Base-by-base conservation (phyloP, 2,329 filamentous ascomycete genomes). In the Coniochaeta hoffmannii region DNA sequence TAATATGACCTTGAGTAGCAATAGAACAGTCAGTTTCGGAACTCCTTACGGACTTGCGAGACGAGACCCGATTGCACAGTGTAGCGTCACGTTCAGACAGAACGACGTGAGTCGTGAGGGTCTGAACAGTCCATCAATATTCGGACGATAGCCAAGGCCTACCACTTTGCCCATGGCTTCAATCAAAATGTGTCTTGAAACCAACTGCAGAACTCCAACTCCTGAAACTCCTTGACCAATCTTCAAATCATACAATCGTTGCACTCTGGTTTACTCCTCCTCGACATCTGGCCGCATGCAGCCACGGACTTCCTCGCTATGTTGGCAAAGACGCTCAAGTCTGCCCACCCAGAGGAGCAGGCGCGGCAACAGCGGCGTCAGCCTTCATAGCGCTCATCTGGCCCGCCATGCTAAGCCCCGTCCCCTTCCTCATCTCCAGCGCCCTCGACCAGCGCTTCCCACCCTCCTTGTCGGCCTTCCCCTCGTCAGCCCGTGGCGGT, bases 401-500 rank as follows among this genome's bases (percentile, higher is more conserved):
- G 31, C 67, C 67, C 1, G 76, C 78, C 75, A 81, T 71, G 58
- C 73, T 80, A 41, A 74, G 54, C 0, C 80, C 80, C 0, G 73
- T 80, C 4, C 81, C 81, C 66, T 84, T 83, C 53, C 80, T 71
- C 57, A 69, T 66, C 57, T 66, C 61, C 11, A 79, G 57, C 3
- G 78, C 77, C 60, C 69, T 72, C n/a, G 64, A 64, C 77, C 76
- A 81, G 49, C 73, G 65, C 65, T 75, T 75, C 57, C 63, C 62
- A 51, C 76, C 70, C 53, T 69, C 31, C 50, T 68, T 36, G 68
- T 71, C 0, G 70, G 6, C 17, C 12, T 17, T 17, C 14, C n/a
- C 19, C 11, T 35, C 22, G 14, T 12, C n/a, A 5, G 49, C 28
- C 24, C n/a, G 28, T 8, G 28, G 28, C 15, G 28, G 28, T 3